Evolutionary conservation across 441 rosid species (phyloP), one percentile per base, ranked within the genome.

Genomic region (Populus hybrid): DNA sequence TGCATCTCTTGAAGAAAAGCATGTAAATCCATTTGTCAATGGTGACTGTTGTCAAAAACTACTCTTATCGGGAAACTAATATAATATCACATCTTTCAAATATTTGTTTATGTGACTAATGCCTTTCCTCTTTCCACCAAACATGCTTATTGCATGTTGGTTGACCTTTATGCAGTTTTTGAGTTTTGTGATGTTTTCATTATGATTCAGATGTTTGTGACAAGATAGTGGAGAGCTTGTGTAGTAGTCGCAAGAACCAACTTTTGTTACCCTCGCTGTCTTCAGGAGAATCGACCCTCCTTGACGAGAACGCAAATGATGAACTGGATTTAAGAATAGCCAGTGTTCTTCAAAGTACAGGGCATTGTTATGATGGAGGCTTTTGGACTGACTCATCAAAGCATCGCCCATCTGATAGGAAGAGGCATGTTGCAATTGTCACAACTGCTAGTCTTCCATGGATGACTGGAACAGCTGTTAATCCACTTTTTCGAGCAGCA

Each of bases 401-500:
- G 88, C 84, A 86, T 82, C 89, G 81, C 42, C 78, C 79, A 34
- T 40, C 90, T 10, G 91, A 89, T 74, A 81, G 84, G 80, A 90
- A 88, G 86, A 90, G 99, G 87, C 95, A 92, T 76, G 97, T 95
- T 28, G 97, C 98, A 72, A 92, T 93, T 83, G 95, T 95, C 73
- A 93, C 98, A 40, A 95, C 99, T 80, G 99, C 98, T 69, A 95
- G 99, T 85, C 98, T 95, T 81, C 99, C 99, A 36, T 95, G 99
- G 99, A 93, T 95, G 99, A 95, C 98, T 2, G 99, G 99, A 80
- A 95, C 99, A 76, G 99, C 99, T 79, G 94, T 95, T 70, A 95
- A 95, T 84, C 98, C 99, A n/a, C 89, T 95, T 77, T 93, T 92
- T 71, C 89, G 98, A 73, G 99, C 99, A n/a, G 99, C 98, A 6